Evolutionary conservation across 257 asterid species (phyloP).

Genomic region (Thymus mandschuricus): DNA sequence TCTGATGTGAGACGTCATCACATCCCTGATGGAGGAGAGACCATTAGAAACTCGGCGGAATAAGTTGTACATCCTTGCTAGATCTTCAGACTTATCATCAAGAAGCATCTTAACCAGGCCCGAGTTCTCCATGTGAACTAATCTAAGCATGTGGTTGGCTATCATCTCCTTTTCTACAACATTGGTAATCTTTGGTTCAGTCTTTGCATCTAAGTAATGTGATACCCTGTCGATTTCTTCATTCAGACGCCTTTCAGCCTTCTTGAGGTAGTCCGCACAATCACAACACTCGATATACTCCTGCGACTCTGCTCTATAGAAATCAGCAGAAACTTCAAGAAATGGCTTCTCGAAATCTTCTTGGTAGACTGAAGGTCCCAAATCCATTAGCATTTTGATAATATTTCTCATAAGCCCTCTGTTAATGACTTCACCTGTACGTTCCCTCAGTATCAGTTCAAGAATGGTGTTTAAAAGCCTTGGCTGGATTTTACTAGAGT

Average conservation of each 20-base stretch:
- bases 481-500: constrained; percentile 64
- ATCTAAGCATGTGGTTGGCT: constrained; percentile 81
- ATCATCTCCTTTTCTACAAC: constrained; percentile 91
- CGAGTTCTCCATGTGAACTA: constrained; percentile 87
- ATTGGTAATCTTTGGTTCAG: constrained; percentile 70
- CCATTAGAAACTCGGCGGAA: constrained; percentile 74
- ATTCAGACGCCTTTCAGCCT: constrained; percentile 77
- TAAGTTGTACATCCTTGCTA: constrained; percentile 84
- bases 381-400: constrained; percentile 81
- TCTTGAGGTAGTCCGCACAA: constrained; percentile 84
- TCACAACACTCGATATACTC: constrained; percentile 80
- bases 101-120: constrained; percentile 85
- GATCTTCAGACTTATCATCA: constrained; percentile 76
- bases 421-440: constrained; percentile 83
- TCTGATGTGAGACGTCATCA: constrained; percentile 81
- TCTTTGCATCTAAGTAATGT: constrained; percentile 74
- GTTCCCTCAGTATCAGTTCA: constrained; percentile 67
- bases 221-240: constrained; percentile 92
- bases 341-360: constrained; percentile 86
- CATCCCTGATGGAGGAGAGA: constrained; percentile 68
- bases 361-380: constrained; percentile 82
- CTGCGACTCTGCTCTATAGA: constrained; percentile 86
- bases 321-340: constrained; percentile 84
- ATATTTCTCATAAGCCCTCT: constrained; percentile 87
- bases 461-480: constrained; percentile 76